These are phyloP conservation scores for Arachis stenosperma DNA, from an alignment of 306 rosid species.

Conservation along the genomic window DNA sequence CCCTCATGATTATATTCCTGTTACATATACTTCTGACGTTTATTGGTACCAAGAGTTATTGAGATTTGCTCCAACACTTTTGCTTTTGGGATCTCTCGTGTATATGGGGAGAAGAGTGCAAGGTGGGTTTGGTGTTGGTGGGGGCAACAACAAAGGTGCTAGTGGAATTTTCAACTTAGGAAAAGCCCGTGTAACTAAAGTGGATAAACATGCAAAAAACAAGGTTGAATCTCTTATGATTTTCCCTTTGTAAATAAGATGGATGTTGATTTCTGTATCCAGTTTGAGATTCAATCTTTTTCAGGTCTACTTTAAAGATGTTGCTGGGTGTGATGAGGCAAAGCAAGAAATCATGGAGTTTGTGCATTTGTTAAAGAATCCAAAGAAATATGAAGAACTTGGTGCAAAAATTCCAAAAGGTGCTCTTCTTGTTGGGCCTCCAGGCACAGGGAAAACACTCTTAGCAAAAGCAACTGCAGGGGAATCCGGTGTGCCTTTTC, in stretches of 20 bases:
- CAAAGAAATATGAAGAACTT: constrained; percentile 90
- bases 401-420: constrained; percentile 98
- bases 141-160: constrained; percentile 64
- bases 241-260: background rate
- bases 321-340: constrained; percentile 98
- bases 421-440: constrained; percentile 95
- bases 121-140: constrained; percentile 86
- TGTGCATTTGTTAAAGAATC: constrained; percentile 92
- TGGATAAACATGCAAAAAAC: constrained; percentile 86
- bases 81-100: constrained; percentile 69
- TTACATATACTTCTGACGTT: constrained; percentile 75
- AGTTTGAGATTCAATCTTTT: constrained; percentile 15
- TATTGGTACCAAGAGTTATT: constrained; percentile 75
- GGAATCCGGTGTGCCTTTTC: constrained; percentile 94
- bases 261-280: constrained; percentile 2
- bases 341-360: constrained; percentile 97
- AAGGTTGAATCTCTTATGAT: constrained; percentile 53
- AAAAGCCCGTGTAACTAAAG: constrained; percentile 80
- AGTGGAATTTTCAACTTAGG: constrained; percentile 95
- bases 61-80: constrained; percentile 74
- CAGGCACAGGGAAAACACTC: constrained; percentile 97
- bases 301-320: constrained; percentile 86
- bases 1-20: constrained; percentile 86
- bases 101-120: constrained; percentile 80
- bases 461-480: constrained; percentile 99